Evolutionary conservation across 495 filamentous ascomycete genomes (phyloP).

Genomic region (Annulohypoxylon moriforme): DNA sequence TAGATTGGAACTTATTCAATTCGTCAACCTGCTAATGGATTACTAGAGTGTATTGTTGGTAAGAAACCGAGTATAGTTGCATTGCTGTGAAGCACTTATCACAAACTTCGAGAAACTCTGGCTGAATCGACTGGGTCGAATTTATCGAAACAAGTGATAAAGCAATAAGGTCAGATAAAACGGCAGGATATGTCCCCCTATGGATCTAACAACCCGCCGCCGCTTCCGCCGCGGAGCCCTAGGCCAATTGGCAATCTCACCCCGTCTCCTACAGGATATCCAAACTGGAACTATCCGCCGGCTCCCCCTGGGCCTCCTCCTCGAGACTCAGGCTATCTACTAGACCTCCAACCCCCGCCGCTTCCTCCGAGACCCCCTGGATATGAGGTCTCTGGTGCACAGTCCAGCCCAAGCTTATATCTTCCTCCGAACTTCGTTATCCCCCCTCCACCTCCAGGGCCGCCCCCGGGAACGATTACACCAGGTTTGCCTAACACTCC

Average conservation of each 20-base stretch:
- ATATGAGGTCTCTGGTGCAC: slow-evolving; percentile 20
- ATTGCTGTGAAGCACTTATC: neutral
- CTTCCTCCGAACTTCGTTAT: slow-evolving; percentile 5
- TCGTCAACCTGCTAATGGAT: neutral
- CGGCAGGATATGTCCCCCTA: slow-evolving; percentile 22
- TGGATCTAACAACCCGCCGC: slow-evolving; percentile 29
- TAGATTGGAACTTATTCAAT: neutral
- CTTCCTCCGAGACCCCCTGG: slow-evolving; percentile 38
- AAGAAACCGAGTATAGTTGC: neutral
- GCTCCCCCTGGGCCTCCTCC: slow-evolving; percentile 19
- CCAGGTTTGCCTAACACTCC: neutral
- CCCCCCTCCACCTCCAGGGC: slow-evolving; percentile 25
- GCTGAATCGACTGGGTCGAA: neutral
- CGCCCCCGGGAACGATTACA: slow-evolving; percentile 6
- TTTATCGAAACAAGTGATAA: slow-evolving; percentile 1
- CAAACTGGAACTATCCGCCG: slow-evolving; percentile 12
- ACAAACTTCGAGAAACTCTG: neutral
- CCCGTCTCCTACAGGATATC: slow-evolving; percentile 13
- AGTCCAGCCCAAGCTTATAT: slow-evolving; percentile 10
- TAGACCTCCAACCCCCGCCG: slow-evolving; percentile 21
- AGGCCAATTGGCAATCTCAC: slow-evolving; percentile 12
- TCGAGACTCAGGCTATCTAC: slow-evolving; percentile 14
- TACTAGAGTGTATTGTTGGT: neutral
- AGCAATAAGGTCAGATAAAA: neutral
- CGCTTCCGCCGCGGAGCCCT: slow-evolving; percentile 37